Conservation (phyloP, 148 eudicot species). For the Chenopodium suecicum region DNA sequence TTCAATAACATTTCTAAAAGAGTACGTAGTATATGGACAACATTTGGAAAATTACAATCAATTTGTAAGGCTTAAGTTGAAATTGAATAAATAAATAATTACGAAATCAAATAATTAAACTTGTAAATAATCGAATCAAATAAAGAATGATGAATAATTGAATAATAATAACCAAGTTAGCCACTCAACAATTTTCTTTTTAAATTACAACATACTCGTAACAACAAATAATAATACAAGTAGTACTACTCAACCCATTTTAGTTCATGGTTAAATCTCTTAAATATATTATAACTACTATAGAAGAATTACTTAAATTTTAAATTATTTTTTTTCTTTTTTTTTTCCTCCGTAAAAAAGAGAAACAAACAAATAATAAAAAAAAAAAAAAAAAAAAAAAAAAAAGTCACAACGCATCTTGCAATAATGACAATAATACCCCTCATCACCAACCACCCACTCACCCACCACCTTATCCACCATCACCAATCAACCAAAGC, state of each 20-base stretch:
- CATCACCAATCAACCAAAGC: background rate
- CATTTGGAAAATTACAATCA: too few relatives aligned
- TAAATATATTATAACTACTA: background rate
- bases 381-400: slow-evolving; percentile 22
- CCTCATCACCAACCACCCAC: slow-evolving; percentile 27
- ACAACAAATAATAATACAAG: background rate
- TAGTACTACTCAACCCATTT: background rate
- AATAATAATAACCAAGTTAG: background rate
- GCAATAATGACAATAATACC: slow-evolving; percentile 47
- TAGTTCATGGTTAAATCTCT: background rate
- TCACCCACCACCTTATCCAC: slow-evolving; percentile 15
- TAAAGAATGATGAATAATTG: background rate
- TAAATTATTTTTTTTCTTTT: slow-evolving; percentile 7
- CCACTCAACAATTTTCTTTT: background rate
- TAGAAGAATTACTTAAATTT: background rate
- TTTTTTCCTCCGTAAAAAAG: background rate
- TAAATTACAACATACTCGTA: slow-evolving; percentile 2
- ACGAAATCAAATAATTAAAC: too few relatives aligned
- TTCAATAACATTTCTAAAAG: too few relatives aligned
- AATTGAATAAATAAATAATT: too few relatives aligned
- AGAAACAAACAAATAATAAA: slow-evolving; percentile 21
- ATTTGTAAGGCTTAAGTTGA: too few relatives aligned
- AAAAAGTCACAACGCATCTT: slow-evolving; percentile 32
- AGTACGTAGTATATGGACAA: too few relatives aligned
- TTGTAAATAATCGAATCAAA: background rate